These are phyloP conservation scores for Ustilago lituana DNA, from an alignment of 1,284 basidiomycete species.

Conservation along the genomic window DNA sequence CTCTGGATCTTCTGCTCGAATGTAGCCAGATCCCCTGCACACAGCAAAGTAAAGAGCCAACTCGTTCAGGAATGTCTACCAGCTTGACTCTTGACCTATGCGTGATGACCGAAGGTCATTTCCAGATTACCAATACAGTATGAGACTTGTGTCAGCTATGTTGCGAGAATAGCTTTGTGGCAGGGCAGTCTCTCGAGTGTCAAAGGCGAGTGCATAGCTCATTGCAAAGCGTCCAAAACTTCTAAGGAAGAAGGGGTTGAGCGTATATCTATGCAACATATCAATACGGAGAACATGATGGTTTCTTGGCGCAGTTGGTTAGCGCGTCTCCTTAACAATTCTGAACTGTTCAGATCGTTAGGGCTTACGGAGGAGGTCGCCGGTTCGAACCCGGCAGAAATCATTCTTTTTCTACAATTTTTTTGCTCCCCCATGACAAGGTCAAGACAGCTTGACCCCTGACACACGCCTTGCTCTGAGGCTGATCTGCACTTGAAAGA, in stretches of 20 bases:
- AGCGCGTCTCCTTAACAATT: slow-evolving; percentile 57
- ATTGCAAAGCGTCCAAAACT: no score
- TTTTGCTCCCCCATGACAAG: neutral
- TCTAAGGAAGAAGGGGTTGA: no score
- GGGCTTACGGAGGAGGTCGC: slow-evolving; percentile 55
- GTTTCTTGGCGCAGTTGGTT: slow-evolving; percentile 58
- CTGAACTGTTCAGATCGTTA: slow-evolving; percentile 40
- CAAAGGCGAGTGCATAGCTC: no score
- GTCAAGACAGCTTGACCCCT: no score
- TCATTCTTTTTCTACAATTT: slow-evolving; percentile 27
- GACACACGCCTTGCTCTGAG: no score
- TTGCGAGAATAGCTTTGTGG: no score
- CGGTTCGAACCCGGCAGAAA: slow-evolving; percentile 57
- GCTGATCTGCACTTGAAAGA: no score
- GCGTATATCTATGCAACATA: no score
- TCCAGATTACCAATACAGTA: no score
- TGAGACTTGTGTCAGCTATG: no score
- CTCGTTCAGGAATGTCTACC: neutral
- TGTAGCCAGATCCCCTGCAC: neutral
- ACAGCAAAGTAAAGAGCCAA: neutral
- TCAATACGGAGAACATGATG: neutral
- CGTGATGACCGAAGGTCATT: no score
- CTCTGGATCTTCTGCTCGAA: neutral
- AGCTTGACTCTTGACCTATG: neutral
- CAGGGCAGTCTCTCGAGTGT: no score